Conservation (phyloP, 257 asterid genomes). For the Ajuga chamaepitys region DNA sequence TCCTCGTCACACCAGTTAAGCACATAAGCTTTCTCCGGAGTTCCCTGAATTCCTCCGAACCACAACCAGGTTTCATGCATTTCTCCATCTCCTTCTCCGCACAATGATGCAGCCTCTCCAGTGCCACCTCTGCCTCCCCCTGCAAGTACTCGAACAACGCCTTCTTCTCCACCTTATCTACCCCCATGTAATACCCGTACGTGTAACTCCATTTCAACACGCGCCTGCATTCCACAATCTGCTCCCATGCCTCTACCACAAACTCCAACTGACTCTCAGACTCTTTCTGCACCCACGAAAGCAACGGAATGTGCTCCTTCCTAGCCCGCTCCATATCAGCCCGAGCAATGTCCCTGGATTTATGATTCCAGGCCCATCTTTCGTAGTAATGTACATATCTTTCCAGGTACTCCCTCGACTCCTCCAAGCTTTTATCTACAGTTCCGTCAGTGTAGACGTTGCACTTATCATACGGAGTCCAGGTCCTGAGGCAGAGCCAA, state of each 20-base stretch:
- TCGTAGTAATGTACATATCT: conserved; percentile 16
- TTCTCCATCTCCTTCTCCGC: conserved; percentile 21
- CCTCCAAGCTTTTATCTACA: not conserved
- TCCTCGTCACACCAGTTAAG: not conserved
- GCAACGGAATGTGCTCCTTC: conserved; percentile 27
- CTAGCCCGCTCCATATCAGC: not conserved
- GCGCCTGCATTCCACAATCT: conserved; percentile 44
- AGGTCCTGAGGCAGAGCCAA: not conserved
- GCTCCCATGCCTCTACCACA: conserved; percentile 35
- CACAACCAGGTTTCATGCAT: not conserved
- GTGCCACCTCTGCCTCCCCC: conserved; percentile 21
- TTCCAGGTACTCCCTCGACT: not conserved
- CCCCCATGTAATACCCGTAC: conserved; percentile 30
- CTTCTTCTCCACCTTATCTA: conserved; percentile 9
- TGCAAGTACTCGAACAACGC: conserved; percentile 29
- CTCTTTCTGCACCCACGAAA: conserved; percentile 18
- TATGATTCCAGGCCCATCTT: not conserved
- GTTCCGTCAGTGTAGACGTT: not conserved
- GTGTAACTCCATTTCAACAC: conserved; percentile 44
- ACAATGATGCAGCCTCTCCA: conserved; percentile 35
- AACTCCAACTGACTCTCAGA: not conserved
- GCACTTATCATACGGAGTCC: not conserved
- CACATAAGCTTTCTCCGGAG: not conserved
- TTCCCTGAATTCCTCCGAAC: not conserved
- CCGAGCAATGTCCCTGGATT: not conserved